Base-by-base conservation (phyloP, 1,139 yeast species). In the Magnusiomyces tetraspermus region DNA sequence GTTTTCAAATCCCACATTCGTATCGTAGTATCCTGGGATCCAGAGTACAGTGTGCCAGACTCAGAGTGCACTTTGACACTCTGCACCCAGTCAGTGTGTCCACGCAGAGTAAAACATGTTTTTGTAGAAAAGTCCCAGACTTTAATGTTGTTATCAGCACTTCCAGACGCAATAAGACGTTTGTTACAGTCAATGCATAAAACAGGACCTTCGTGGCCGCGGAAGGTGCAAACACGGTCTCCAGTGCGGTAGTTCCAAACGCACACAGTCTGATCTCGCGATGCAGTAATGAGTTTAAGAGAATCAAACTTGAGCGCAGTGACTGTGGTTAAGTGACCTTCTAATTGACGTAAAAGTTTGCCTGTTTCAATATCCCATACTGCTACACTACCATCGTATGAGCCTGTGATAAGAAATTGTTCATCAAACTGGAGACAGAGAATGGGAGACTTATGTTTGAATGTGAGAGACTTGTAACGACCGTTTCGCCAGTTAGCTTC, bases 241-340 rank as follows among this genome's bases (percentile, higher is more conserved):
- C 98, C 98, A 0, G 95, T 88, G 58, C 85, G 85, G 69, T 87
- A 88, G 69, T 90, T 89, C 98, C 98, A 92, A 33, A 92, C 95
- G 61, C 90, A 84, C 56, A 92, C 88, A 0, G 96, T 89, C 51
- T 84, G 78, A 69, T 92, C 98, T 66, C 88, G 74, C 1, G 96
- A 90, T 19, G 96, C 97, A 2, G 97, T 85, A 48, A 92, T 88
- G 51, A 92, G 75, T 67, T 92, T 92, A 60, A 84, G 87, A 51
- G 82, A 83, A 69, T 92, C 98, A 67, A 90, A 90, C 51, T 79
- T 85, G 49, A 92, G 72, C 0, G 96, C 78, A 53, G 89, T 76
- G 31, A 92, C 94, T 22, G 96, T 96, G 59, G 85, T 83, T 8
- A 82, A 77, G 66, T 92, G 97, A 17, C 97, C 96, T 31, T 76